A percentile compares a stretch with the other conserved stretches of the same genome.
Conservation (phyloP, 192 early-diverging fungal genomes). For the Coemansia sp. region DNA sequence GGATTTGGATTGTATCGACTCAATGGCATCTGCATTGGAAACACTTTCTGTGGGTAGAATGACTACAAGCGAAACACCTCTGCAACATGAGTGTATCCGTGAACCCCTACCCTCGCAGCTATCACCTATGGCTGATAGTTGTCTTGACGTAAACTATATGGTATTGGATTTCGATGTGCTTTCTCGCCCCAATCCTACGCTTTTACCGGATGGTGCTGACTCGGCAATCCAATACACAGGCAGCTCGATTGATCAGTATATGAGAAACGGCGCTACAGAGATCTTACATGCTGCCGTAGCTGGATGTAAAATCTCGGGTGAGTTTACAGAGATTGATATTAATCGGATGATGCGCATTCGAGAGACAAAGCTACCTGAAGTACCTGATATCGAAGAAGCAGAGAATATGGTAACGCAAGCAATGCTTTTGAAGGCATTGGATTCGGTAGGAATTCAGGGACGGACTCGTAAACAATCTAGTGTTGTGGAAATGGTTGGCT, state of each 20-base stretch:
- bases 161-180: conserved; percentile 25
- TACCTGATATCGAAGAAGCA: background rate
- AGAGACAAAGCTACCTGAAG: background rate
- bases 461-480: background rate
- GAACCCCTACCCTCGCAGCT: conserved; percentile 27
- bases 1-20: conserved; percentile 8
- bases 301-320: too few species aligned
- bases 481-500: conserved; percentile 15
- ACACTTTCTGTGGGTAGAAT: conserved; percentile 18
- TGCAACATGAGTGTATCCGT: conserved; percentile 10
- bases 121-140: conserved; percentile 29
- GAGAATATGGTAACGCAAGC: background rate
- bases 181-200: conserved; percentile 11
- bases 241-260: conserved; percentile 2
- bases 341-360: background rate
- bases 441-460: background rate
- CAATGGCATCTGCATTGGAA: conserved; percentile 13
- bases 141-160: conserved; percentile 35
- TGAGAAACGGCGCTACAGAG: background rate
- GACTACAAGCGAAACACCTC: conserved; percentile 1
- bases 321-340: too few species aligned
- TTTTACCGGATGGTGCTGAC: conserved; percentile 17
- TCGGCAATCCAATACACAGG: background rate
- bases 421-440: conserved; percentile 5
- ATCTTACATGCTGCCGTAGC: too few species aligned